Evolutionary conservation across 345 rosid species (phyloP).

Genomic region (Hypericum perforatum): DNA sequence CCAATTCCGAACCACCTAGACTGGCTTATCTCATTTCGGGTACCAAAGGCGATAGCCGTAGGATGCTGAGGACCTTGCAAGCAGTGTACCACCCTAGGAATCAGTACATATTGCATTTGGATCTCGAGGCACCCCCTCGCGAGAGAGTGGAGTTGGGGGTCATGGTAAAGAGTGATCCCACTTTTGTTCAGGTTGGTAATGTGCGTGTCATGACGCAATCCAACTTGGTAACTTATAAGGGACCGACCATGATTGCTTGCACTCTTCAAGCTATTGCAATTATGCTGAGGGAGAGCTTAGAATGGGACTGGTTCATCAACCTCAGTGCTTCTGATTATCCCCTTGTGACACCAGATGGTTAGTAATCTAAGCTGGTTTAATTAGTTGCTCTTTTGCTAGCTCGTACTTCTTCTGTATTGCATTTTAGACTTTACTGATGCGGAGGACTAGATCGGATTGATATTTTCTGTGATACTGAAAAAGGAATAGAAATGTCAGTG

Average conservation of each 20-base stretch:
- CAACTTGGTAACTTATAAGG: slow-evolving; percentile 84
- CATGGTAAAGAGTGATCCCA: slow-evolving; percentile 60
- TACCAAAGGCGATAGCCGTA: slow-evolving; percentile 83
- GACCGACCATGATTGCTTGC: slow-evolving; percentile 88
- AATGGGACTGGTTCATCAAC: slow-evolving; percentile 94
- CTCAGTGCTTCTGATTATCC: slow-evolving; percentile 94
- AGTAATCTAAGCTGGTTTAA: slow-evolving; percentile 20
- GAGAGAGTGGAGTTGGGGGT: slow-evolving; percentile 66
- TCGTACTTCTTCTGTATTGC: slow-evolving; percentile 5
- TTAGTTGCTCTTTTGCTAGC: slow-evolving; percentile 1
- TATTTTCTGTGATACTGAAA: too few relatives aligned
- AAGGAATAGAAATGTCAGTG: too few relatives aligned
- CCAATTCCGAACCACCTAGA: slow-evolving; percentile 47
- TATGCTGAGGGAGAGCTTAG: slow-evolving; percentile 68
- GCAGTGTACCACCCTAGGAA: slow-evolving; percentile 94
- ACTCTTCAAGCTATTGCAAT: slow-evolving; percentile 88
- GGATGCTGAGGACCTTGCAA: slow-evolving; percentile 90
- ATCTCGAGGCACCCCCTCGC: slow-evolving; percentile 87
- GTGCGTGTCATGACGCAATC: slow-evolving; percentile 87
- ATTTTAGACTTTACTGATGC: neutral
- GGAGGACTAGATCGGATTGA: neutral
- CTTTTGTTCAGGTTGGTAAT: slow-evolving; percentile 65
- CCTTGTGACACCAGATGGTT: slow-evolving; percentile 90
- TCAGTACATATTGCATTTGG: slow-evolving; percentile 86
- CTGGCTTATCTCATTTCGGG: slow-evolving; percentile 89